Evolutionary conservation across 163 green algal genomes (phyloP), one percentile per base, ranked within the genome.

Genomic region (Prototheca cutis): DNA sequence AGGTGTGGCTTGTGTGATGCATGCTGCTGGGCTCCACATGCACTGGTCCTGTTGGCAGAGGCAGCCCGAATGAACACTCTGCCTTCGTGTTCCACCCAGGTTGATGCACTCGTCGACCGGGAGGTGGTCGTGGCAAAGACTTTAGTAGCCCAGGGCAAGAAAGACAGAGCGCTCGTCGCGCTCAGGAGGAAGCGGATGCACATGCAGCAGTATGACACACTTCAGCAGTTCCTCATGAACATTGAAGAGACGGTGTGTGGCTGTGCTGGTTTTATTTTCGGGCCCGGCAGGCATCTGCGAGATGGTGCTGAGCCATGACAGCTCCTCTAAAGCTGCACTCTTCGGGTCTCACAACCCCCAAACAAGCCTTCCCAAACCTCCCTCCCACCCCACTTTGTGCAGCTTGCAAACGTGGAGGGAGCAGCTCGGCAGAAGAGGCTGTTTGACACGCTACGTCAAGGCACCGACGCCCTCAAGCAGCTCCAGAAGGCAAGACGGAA

Each of bases 361-460:
- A n/a, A n/a, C n/a, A n/a, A n/a, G n/a, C n/a, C n/a, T n/a, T n/a
- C n/a, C n/a, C n/a, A n/a, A n/a, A n/a, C n/a, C n/a, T n/a, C n/a
- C n/a, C n/a, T n/a, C n/a, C n/a, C 42, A 61, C 28, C 13, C 32
- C 25, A 56, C 24, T 15, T 15, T 2, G 53, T 57, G 40, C 83
- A 93, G 85, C 70, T 95, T 15, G 75, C 55, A 17, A 84, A 90
- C 67, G 85, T 96, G 27, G 89, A 95, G 77, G 71, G 65, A 1
- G 71, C 73, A 8, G 80, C 87, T 69, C 68, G 81, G 30, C 80
- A 91, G 56, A 75, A 76, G 30, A 61, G 68, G 25, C 68, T 96
- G 15, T 85, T 92, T 59, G 49, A 59, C 28, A 86, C 76, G 13
- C 76, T 96, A 7, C 84, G 93, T 65, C 33, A 83, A 34, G 87